Evolutionary conservation across 305 asterid species (phyloP).

Genomic region (Rubia peregrina): DNA sequence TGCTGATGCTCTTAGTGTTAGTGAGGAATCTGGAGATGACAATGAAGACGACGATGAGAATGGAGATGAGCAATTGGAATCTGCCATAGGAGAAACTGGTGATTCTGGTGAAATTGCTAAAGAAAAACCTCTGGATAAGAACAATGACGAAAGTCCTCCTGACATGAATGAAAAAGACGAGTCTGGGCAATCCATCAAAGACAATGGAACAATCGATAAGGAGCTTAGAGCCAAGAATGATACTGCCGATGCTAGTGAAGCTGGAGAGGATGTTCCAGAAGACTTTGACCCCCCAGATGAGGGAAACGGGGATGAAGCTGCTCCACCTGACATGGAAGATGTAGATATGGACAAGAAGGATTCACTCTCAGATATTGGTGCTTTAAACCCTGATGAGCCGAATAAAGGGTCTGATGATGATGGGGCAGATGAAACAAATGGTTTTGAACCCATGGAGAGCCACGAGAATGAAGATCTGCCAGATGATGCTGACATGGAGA

Average conservation of each 20-base stretch:
- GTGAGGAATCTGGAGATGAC: constrained; percentile 65
- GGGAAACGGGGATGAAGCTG: constrained; percentile 42
- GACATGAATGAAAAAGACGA: constrained; percentile 61
- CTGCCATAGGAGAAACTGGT: constrained; percentile 81
- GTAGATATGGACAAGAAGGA: constrained; percentile 57
- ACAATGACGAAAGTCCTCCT: constrained; percentile 40
- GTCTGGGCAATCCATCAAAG: constrained; percentile 64
- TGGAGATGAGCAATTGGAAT: constrained; percentile 62
- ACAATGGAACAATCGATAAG: constrained; percentile 35
- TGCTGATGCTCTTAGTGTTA: constrained; percentile 61
- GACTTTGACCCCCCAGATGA: constrained; percentile 33
- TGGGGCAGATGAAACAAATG: constrained; percentile 37
- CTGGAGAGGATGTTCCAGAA: constrained; percentile 39
- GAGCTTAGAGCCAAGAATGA: constrained; percentile 84
- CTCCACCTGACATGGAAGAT: constrained; percentile 46
- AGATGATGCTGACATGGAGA: constrained; percentile 32
- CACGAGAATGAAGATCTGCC: constrained; percentile 41
- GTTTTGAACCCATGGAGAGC: constrained; percentile 47
- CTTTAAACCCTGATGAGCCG: constrained; percentile 50
- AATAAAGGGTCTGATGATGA: constrained; percentile 38
- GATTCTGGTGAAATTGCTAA: constrained; percentile 57
- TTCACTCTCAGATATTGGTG: constrained; percentile 58
- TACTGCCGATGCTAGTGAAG: constrained; percentile 37
- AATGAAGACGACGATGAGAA: constrained; percentile 36
- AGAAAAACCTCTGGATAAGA: constrained; percentile 58